Percentiles rank a stretch among this genome's conserved stretches.
Evolutionary conservation across 768 basidiomycete species (phyloP).

Genomic region (Gautieria morchelliformis): DNA sequence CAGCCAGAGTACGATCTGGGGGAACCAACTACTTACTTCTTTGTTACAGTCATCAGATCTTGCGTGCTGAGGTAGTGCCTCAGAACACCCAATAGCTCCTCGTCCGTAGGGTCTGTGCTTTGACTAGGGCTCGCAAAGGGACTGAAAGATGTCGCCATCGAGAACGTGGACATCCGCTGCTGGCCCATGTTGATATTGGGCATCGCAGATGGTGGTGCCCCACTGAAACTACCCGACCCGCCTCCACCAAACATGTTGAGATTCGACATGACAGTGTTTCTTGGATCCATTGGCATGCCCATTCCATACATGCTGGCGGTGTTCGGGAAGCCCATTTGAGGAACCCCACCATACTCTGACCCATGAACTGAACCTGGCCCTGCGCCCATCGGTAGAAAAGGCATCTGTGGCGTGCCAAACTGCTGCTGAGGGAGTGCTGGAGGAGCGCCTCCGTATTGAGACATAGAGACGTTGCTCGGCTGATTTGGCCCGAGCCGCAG

Average conservation of each 20-base stretch:
- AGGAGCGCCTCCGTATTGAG: conserved; percentile 32
- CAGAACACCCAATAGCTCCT: conserved; percentile 77
- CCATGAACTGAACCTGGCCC: conserved; percentile 56
- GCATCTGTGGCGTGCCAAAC: conserved; percentile 46
- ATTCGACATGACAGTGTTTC: conserved; percentile 60
- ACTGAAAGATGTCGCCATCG: conserved; percentile 79
- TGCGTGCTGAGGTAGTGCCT: conserved; percentile 82
- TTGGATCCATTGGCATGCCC: conserved; percentile 46
- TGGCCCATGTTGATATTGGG: conserved; percentile 30
- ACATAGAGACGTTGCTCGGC: conserved; percentile 29
- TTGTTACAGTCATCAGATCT: conserved; percentile 92
- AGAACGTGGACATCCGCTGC: conserved; percentile 78
- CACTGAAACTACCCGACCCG: conserved; percentile 49
- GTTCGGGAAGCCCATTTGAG: conserved; percentile 53
- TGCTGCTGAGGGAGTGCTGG: conserved; percentile 30
- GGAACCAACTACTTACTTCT: conserved; percentile 56
- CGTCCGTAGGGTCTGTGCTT: conserved; percentile 75
- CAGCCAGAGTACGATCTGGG: conserved; percentile 5
- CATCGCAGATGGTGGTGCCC: conserved; percentile 38
- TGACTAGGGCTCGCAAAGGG: conserved; percentile 69
- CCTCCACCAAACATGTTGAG: conserved; percentile 54
- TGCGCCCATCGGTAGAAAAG: conserved; percentile 59
- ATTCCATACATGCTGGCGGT: conserved; percentile 71
- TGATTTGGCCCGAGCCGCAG: conserved; percentile 42
- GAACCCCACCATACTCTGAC: conserved; percentile 61